phyloP scores from a whole-genome alignment of 2,329 filamentous ascomycete species.

The Graphilbum ipis-grandicollis region DNA sequence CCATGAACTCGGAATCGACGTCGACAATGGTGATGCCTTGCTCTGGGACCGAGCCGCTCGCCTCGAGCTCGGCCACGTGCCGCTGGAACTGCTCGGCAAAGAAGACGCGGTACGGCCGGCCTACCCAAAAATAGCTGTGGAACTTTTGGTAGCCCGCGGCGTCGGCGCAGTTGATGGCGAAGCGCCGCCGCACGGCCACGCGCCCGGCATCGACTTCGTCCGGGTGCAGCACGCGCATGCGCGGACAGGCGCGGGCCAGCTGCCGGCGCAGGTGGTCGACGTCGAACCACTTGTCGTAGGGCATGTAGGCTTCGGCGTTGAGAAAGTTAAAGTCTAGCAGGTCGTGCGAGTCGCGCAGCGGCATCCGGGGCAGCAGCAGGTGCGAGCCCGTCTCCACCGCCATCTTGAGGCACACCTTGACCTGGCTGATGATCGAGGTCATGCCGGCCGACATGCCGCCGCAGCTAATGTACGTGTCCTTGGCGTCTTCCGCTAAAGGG shows the following conservation, averaged over 20 bases:
- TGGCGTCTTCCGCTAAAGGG: too few relatives aligned
- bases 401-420: conserved; percentile 19
- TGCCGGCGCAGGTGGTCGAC: conserved; percentile 12
- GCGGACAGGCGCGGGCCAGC: conserved; percentile 13
- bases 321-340: conserved; percentile 16
- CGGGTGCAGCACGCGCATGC: conserved; percentile 15
- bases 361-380: conserved; percentile 16
- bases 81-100: conserved; percentile 7
- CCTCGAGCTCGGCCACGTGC: not conserved
- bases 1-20: conserved; percentile 15
- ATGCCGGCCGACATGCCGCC: conserved; percentile 15
- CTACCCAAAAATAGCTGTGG: conserved; percentile 15
- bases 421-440: conserved; percentile 16
- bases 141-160: conserved; percentile 12
- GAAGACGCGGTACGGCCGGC: conserved; percentile 13
- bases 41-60: conserved; percentile 1
- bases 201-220: conserved; percentile 9
- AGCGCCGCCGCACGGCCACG: conserved; percentile 10
- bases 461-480: conserved; percentile 16
- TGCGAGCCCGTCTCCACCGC: conserved; percentile 15
- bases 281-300: conserved; percentile 19
- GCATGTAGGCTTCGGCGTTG: conserved; percentile 14
- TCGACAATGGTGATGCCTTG: conserved; percentile 15
- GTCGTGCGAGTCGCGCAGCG: conserved; percentile 14
- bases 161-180: conserved; percentile 10